Conservation (phyloP, 345 rosid genomes). For the Camelina laxa region DNA sequence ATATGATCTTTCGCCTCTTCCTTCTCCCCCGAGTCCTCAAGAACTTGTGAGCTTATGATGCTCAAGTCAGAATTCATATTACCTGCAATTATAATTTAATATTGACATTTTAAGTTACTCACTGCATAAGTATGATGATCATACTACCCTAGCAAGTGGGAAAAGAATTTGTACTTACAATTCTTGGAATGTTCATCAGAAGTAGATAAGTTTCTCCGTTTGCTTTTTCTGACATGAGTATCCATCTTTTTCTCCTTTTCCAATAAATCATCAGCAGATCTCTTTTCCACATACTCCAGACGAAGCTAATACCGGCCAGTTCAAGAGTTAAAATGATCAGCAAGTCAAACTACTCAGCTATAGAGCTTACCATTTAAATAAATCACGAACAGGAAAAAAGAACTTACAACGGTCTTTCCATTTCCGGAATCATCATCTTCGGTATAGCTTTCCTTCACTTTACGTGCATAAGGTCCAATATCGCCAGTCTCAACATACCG, state of each 20-base stretch:
- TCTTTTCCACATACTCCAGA: constrained; percentile 7
- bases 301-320: constrained; percentile 5
- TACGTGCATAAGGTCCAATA: constrained; percentile 64
- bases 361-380: background rate
- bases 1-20: constrained; percentile 17
- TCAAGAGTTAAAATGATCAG: background rate
- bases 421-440: constrained; percentile 49
- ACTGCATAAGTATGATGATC: background rate
- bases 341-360: constrained; percentile 15
- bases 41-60: constrained; percentile 20
- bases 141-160: background rate
- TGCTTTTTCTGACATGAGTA: constrained; percentile 18
- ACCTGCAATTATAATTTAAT: constrained; percentile 18
- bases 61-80: constrained; percentile 18
- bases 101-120: constrained; percentile 21
- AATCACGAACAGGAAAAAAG: background rate
- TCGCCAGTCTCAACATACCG: constrained; percentile 76
- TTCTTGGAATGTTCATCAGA: constrained; percentile 31
- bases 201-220: constrained; percentile 29
- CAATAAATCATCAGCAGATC: constrained; percentile 20
- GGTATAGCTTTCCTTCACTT: constrained; percentile 50
- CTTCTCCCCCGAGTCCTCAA: constrained; percentile 12
- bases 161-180: constrained; percentile 20
- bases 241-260: constrained; percentile 20
- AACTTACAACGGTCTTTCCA: constrained; percentile 57